A percentile compares a stretch with the other conserved stretches of the same genome.
Evolutionary conservation across 2,329 filamentous ascomycete species (phyloP).

Genomic region (Xylariaceae sp.): DNA sequence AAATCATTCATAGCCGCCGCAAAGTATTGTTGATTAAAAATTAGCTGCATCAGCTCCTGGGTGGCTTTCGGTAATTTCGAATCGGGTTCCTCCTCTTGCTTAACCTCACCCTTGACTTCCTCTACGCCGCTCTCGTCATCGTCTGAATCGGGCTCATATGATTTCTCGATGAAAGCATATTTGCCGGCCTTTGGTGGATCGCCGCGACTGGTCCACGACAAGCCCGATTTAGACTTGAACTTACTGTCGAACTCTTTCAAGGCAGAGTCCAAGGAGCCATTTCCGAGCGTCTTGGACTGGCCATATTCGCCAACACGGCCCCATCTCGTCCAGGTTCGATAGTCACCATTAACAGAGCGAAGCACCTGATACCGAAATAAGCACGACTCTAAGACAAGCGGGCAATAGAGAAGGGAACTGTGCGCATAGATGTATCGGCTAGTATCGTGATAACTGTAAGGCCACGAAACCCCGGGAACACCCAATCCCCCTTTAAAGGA

Average conservation of each 20-base stretch:
- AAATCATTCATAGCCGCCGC: slow-evolving; percentile 67
- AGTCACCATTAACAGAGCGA: slow-evolving; percentile 48
- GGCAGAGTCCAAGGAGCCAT: slow-evolving; percentile 50
- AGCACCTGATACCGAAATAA: slow-evolving; percentile 48
- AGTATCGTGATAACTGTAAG: too few species aligned
- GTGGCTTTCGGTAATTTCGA: slow-evolving; percentile 50
- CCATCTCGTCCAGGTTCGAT: slow-evolving; percentile 77
- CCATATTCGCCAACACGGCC: slow-evolving; percentile 73
- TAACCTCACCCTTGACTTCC: slow-evolving; percentile 29
- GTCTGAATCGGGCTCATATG: slow-evolving; percentile 71
- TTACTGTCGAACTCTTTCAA: slow-evolving; percentile 62
- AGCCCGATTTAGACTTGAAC: slow-evolving; percentile 67
- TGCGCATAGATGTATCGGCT: not conserved
- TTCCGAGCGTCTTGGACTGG: slow-evolving; percentile 52
- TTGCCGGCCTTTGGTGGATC: slow-evolving; percentile 66
- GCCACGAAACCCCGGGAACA: too few species aligned
- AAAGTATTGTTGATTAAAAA: slow-evolving; percentile 82
- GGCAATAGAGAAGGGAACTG: not conserved
- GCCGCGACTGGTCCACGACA: slow-evolving; percentile 59
- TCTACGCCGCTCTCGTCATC: slow-evolving; percentile 41
- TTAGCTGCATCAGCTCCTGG: slow-evolving; percentile 76
- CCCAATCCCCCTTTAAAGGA: too few species aligned
- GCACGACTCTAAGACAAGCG: slow-evolving; percentile 1
- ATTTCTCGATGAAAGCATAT: slow-evolving; percentile 82
- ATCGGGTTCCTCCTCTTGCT: slow-evolving; percentile 32